Evolutionary conservation across 352 stramenopile genomes (phyloP).

Genomic region (Phytophthora melonis): DNA sequence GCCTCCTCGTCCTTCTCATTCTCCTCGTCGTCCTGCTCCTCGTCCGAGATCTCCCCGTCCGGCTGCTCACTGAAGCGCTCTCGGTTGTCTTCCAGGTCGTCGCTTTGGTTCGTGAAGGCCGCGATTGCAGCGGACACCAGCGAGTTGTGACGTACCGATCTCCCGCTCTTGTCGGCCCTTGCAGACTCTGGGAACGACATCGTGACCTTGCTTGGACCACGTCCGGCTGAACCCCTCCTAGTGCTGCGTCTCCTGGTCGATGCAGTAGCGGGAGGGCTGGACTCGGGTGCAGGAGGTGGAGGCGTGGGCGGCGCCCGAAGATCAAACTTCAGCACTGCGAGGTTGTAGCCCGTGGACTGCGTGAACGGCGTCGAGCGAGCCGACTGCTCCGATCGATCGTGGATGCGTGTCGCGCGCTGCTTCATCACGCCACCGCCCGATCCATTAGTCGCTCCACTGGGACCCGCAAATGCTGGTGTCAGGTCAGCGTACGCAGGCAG

Average conservation of each 20-base stretch:
- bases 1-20: constrained; percentile 37
- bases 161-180: constrained; percentile 6
- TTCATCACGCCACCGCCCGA: constrained; percentile 62
- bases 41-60: constrained; percentile 26
- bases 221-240: constrained; percentile 16
- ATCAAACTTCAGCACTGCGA: constrained; percentile 85
- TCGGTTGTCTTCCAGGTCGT: constrained; percentile 20
- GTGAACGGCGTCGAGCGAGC: constrained; percentile 59
- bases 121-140: constrained; percentile 29
- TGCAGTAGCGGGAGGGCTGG: not conserved
- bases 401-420: constrained; percentile 58
- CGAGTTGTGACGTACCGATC: constrained; percentile 19
- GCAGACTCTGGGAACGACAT: constrained; percentile 39
- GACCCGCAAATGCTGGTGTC: constrained; percentile 67
- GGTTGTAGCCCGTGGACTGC: constrained; percentile 75
- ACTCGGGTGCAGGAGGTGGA: constrained; percentile 2
- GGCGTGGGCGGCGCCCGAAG: constrained; percentile 37
- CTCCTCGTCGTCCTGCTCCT: constrained; percentile 23
- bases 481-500: constrained; percentile 67
- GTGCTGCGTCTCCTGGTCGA: constrained; percentile 23
- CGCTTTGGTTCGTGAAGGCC: constrained; percentile 47
- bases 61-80: constrained; percentile 26
- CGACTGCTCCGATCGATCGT: constrained; percentile 67
- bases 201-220: constrained; percentile 35
- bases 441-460: constrained; percentile 15